Evolutionary conservation across 805 yeast species (phyloP).

Genomic region (Saccharomyces eubayanus): DNA sequence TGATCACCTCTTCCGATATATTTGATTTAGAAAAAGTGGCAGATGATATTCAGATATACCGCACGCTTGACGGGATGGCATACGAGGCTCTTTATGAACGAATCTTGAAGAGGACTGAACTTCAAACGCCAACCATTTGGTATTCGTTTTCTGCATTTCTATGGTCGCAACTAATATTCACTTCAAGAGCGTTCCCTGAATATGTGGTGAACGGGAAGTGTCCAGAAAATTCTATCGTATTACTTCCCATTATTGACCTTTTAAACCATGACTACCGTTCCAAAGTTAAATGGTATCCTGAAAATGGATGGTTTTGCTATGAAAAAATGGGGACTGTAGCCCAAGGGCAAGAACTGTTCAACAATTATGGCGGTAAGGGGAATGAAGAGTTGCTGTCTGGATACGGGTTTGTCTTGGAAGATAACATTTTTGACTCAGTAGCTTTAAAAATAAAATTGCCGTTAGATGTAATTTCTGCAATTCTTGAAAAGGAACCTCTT

Average conservation of each 20-base stretch:
- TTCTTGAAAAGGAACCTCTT: slow-evolving; percentile 30
- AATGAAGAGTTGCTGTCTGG: slow-evolving; percentile 79
- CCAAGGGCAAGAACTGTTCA: slow-evolving; percentile 47
- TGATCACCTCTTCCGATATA: background rate
- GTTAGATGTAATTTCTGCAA: slow-evolving; percentile 13
- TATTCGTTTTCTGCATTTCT: slow-evolving; percentile 57
- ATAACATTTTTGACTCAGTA: slow-evolving; percentile 54
- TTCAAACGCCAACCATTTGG: slow-evolving; percentile 37
- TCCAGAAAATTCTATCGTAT: slow-evolving; percentile 43
- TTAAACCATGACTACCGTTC: slow-evolving; percentile 62
- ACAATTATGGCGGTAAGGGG: slow-evolving; percentile 86
- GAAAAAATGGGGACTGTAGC: slow-evolving; percentile 4
- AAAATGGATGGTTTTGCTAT: slow-evolving; percentile 43
- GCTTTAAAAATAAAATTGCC: slow-evolving; percentile 53
- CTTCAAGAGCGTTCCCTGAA: slow-evolving; percentile 78
- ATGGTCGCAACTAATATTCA: slow-evolving; percentile 66
- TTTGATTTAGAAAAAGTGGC: slow-evolving; percentile 2
- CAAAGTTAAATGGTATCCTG: slow-evolving; percentile 56
- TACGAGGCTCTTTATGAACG: slow-evolving; percentile 14
- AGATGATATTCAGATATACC: slow-evolving; percentile 14
- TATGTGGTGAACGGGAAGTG: slow-evolving; percentile 32
- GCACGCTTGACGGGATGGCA: slow-evolving; percentile 8
- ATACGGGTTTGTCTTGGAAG: slow-evolving; percentile 42
- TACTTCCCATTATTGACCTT: slow-evolving; percentile 71
- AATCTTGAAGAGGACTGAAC: slow-evolving; percentile 12